These are phyloP conservation scores for Fragilariopsis cylindrus DNA, from an alignment of 108 stramenopile genomes.

Conservation along the genomic window DNA sequence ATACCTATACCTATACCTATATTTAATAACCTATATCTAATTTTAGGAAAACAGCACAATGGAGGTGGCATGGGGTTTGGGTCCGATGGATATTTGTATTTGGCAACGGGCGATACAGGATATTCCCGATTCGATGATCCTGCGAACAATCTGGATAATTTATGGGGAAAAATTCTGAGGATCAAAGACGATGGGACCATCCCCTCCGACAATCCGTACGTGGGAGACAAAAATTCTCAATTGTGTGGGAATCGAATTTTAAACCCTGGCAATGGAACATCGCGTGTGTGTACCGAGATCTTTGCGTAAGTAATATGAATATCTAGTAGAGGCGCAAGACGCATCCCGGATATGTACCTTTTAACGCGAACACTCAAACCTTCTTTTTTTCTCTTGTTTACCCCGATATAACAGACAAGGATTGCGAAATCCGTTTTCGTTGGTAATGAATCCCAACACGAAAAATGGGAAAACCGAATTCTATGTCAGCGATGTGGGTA, in stretches of 20 bases:
- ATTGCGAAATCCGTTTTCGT: conserved; percentile 36
- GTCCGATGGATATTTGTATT: conserved; percentile 33
- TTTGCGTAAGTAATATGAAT: background rate
- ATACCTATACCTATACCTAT: too few relatives aligned
- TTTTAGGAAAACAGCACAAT: conserved; percentile 25
- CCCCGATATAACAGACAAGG: conserved; percentile 3
- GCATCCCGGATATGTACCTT: background rate
- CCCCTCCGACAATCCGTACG: conserved; percentile 37
- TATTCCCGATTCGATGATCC: background rate
- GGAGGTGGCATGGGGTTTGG: conserved; percentile 34
- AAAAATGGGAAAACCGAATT: conserved; percentile 4
- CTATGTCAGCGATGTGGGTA: conserved; percentile 35
- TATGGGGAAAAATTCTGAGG: conserved; percentile 27
- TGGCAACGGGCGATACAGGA: conserved; percentile 25
- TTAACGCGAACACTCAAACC: conserved; percentile 13
- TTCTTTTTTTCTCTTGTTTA: background rate
- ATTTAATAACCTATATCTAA: too few relatives aligned
- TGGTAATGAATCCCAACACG: conserved; percentile 33
- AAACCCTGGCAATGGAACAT: background rate
- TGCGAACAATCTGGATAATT: conserved; percentile 4
- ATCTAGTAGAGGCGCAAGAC: background rate
- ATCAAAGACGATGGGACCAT: conserved; percentile 29
- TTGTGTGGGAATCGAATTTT: background rate
- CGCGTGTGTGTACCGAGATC: conserved; percentile 10
- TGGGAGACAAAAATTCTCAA: background rate